Evolutionary conservation across 2,329 filamentous ascomycete species (phyloP).

Genomic region (Fusarium pseudograminearum): DNA sequence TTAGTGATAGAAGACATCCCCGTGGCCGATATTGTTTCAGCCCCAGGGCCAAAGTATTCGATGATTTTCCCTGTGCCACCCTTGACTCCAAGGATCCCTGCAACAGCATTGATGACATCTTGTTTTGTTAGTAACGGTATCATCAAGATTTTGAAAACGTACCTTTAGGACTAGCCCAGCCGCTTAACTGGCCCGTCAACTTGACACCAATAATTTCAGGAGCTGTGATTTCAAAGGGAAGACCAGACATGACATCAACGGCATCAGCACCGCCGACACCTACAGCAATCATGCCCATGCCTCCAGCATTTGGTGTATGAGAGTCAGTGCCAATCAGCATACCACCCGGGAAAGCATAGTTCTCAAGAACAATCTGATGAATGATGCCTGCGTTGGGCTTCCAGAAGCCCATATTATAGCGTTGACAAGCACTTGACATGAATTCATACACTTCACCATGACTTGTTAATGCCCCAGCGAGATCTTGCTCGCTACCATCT

Average conservation of each 20-base stretch:
- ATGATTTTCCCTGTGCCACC: conserved; percentile 95
- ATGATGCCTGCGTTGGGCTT: conserved; percentile 94
- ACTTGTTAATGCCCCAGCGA: conserved; percentile 84
- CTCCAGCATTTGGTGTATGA: conserved; percentile 95
- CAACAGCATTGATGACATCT: conserved; percentile 12
- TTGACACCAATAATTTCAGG: conserved; percentile 90
- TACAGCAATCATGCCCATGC: conserved; percentile 91
- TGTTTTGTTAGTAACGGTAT: background rate
- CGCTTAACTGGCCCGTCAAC: conserved; percentile 83
- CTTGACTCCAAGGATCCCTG: conserved; percentile 77
- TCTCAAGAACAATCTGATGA: conserved; percentile 98
- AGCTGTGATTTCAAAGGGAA: conserved; percentile 97
- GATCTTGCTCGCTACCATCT: conserved; percentile 88
- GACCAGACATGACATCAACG: conserved; percentile 94
- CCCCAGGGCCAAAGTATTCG: conserved; percentile 91
- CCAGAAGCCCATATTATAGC: conserved; percentile 96
- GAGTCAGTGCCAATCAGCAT: conserved; percentile 99
- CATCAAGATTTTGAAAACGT: background rate
- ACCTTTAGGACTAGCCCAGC: conserved; percentile 72
- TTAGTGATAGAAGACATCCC: conserved; percentile 94
- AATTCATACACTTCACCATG: conserved; percentile 99
- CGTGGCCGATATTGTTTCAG: conserved; percentile 88
- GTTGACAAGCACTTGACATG: conserved; percentile 88
- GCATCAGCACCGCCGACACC: conserved; percentile 97
- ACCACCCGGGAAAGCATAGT: conserved; percentile 94